phyloP scores from a whole-genome alignment of 257 asterid species.

The Ehretia macrophylla region DNA sequence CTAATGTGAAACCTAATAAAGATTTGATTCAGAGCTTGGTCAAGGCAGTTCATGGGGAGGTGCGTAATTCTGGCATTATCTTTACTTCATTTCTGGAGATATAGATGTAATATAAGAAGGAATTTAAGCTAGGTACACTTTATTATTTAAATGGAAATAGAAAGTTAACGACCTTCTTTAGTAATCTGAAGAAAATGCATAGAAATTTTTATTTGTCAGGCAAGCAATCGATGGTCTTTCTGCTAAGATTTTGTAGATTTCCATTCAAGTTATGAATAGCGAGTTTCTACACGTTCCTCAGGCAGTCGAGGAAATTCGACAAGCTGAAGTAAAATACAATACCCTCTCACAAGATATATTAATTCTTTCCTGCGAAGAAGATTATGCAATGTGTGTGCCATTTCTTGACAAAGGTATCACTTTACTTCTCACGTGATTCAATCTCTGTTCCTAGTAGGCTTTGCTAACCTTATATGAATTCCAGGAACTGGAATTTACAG shows the following conservation, averaged over 20 bases:
- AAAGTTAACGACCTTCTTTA: no score
- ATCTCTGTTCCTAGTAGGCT: slow-evolving; percentile 14
- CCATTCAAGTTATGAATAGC: slow-evolving; percentile 2
- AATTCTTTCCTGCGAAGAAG: slow-evolving; percentile 59
- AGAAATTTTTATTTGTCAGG: not conserved
- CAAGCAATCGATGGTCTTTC: not conserved
- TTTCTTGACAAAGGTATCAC: slow-evolving; percentile 56
- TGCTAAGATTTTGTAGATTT: slow-evolving; percentile 2
- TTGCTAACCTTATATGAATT: slow-evolving; percentile 17
- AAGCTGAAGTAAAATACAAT: slow-evolving; percentile 16
- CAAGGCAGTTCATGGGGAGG: slow-evolving; percentile 70
- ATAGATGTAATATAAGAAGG: not conserved
- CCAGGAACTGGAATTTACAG: slow-evolving; percentile 62
- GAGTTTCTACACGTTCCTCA: slow-evolving; percentile 27
- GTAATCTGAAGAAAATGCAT: not conserved
- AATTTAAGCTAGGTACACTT: not conserved
- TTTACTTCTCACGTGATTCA: slow-evolving; percentile 1
- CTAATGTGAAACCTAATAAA: slow-evolving; percentile 51
- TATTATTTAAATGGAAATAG: no score
- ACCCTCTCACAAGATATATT: slow-evolving; percentile 35
- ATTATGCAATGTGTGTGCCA: slow-evolving; percentile 45
- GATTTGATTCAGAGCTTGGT: slow-evolving; percentile 54
- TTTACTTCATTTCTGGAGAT: slow-evolving; percentile 6
- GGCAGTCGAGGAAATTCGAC: slow-evolving; percentile 35
- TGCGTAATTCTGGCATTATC: slow-evolving; percentile 16